A percentile compares a stretch with the other conserved stretches of the same genome.
These are phyloP conservation scores for Inga leiocalycina DNA, from an alignment of 306 rosid species.

Conservation along the genomic window DNA sequence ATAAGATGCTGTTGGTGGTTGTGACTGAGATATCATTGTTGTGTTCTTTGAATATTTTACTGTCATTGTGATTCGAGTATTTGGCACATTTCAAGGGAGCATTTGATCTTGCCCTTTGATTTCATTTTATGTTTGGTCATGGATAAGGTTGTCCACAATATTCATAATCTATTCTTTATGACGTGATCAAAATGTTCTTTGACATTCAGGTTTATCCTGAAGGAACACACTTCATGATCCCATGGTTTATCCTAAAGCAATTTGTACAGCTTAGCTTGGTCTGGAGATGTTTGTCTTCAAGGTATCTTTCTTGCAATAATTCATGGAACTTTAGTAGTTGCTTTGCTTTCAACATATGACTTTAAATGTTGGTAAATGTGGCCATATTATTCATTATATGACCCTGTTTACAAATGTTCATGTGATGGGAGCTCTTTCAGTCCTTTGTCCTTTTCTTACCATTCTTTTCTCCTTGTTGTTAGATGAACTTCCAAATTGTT, in stretches of 20 bases:
- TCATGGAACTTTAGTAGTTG: slow-evolving; percentile 26
- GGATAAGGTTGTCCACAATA: background rate
- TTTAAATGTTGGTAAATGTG: background rate
- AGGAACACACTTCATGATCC: slow-evolving; percentile 84
- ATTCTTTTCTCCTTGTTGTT: background rate
- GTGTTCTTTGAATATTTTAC: background rate
- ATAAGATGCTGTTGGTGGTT: background rate
- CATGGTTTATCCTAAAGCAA: slow-evolving; percentile 69
- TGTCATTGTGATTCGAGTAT: background rate
- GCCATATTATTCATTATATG: background rate
- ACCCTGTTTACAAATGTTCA: slow-evolving; percentile 28
- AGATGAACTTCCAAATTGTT: slow-evolving; percentile 1
- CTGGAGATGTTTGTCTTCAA: slow-evolving; percentile 86
- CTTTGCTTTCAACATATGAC: slow-evolving; percentile 2
- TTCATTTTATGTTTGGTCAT: background rate
- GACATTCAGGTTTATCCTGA: slow-evolving; percentile 83
- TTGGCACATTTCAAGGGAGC: background rate
- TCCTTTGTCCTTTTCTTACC: background rate
- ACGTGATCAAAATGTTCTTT: background rate
- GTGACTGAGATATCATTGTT: background rate
- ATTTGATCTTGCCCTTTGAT: background rate
- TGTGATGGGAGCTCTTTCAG: slow-evolving; percentile 12
- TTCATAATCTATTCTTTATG: background rate
- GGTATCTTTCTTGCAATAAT: slow-evolving; percentile 53
- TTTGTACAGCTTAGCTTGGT: slow-evolving; percentile 68